Percentiles rank a stretch among this genome's conserved stretches.
These are phyloP conservation scores for Purpureocillium lavendulum DNA, from an alignment of 2,329 filamentous ascomycete genomes.

Conservation along the genomic window DNA sequence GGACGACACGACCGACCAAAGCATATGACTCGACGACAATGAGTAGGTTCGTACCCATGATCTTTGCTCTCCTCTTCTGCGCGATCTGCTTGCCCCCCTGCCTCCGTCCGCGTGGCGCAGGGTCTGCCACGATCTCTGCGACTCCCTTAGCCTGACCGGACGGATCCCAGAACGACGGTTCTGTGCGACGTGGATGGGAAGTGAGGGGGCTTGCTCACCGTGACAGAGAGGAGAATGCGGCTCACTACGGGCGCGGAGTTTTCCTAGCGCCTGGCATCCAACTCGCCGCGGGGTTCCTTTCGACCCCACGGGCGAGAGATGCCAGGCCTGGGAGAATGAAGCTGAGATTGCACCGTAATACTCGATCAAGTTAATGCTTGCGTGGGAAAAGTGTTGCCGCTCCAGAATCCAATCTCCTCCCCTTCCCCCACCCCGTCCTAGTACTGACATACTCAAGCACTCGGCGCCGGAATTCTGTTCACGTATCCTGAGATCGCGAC, in stretches of 20 bases:
- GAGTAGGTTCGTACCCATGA: conserved; percentile 36
- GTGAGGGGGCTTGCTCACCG: conserved; percentile 2
- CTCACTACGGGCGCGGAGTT: conserved; percentile 83
- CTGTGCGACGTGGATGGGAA: neutral
- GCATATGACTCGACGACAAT: conserved; percentile 9
- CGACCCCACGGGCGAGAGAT: conserved; percentile 25
- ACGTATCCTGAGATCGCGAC: conserved; percentile 75
- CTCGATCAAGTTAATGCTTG: conserved; percentile 99
- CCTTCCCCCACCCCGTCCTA: conserved; percentile 13
- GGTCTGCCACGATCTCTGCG: too few species aligned
- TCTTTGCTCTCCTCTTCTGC: conserved; percentile 23
- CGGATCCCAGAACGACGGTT: too few species aligned
- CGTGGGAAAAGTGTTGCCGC: conserved; percentile 96
- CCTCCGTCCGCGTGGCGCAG: too few species aligned
- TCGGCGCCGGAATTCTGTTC: conserved; percentile 78
- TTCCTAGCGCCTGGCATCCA: conserved; percentile 42
- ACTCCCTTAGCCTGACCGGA: too few species aligned
- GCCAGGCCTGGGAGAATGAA: conserved; percentile 42
- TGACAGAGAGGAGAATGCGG: conserved; percentile 37
- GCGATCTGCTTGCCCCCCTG: neutral
- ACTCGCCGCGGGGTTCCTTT: conserved; percentile 22
- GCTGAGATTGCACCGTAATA: conserved; percentile 96
- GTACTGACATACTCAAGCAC: conserved; percentile 50
- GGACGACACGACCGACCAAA: conserved; percentile 8
- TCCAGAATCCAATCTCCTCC: conserved; percentile 34